Evolutionary conservation across 2,329 filamentous ascomycete genomes (phyloP).

Genomic region (Falciphora oryzae): DNA sequence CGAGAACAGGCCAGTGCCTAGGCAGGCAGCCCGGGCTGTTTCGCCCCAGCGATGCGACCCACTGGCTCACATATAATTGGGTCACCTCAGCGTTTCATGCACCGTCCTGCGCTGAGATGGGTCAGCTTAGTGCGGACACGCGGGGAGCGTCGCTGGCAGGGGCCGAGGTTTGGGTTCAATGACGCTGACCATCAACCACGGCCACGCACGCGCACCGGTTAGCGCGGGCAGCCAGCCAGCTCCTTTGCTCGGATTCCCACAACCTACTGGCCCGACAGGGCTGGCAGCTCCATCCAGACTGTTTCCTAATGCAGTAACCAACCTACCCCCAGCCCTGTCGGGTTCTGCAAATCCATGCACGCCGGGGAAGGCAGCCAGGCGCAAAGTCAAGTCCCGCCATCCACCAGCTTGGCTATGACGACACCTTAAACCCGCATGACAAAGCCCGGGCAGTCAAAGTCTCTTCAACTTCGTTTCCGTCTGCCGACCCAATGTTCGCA

Average conservation of each 20-base stretch:
- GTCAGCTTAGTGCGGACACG: too few relatives aligned
- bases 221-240: neutral
- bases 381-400: neutral
- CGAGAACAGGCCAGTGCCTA: neutral
- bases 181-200: neutral
- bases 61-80: neutral
- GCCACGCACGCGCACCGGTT: neutral
- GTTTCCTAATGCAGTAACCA: neutral
- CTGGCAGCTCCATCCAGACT: neutral
- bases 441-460: constrained; percentile 1
- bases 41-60: too few relatives aligned
- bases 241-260: too few relatives aligned
- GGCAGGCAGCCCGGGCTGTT: too few relatives aligned
- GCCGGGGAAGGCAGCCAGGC: neutral
- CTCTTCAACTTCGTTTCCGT: neutral
- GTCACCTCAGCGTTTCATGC: neutral
- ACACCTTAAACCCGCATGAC: too few relatives aligned
- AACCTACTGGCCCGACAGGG: neutral
- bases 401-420: too few relatives aligned
- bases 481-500: neutral
- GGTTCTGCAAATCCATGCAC: neutral
- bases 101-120: too few relatives aligned
- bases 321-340: neutral
- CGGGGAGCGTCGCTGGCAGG: neutral
- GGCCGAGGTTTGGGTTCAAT: neutral